These are phyloP conservation scores for Fusarium sulawesiense DNA, from an alignment of 2,329 filamentous ascomycete species.

Conservation along the genomic window DNA sequence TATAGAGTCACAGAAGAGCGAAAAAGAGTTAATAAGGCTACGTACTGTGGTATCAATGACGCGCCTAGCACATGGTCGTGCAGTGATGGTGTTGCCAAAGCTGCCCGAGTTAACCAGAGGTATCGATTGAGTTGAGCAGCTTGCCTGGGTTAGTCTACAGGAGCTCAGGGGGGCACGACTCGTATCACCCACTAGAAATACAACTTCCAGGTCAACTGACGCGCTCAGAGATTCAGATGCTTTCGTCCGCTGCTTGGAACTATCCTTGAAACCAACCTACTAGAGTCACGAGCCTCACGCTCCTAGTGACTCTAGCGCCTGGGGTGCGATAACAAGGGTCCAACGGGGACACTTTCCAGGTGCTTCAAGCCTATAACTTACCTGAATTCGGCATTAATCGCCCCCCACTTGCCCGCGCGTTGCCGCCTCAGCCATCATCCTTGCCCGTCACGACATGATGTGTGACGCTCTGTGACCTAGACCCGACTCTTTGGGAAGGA, in stretches of 20 bases:
- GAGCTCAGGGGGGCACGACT: constrained; percentile 21
- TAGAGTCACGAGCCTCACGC: constrained; percentile 40
- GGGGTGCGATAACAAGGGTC: constrained; percentile 21
- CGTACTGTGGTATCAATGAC: constrained; percentile 29
- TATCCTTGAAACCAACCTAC: constrained; percentile 26
- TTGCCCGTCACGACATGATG: constrained; percentile 29
- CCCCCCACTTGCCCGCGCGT: constrained; percentile 29
- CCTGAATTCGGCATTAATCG: constrained; percentile 5
- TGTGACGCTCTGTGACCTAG: constrained; percentile 41
- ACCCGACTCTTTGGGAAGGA: constrained; percentile 43
- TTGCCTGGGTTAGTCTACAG: neutral
- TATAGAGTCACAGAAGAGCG: neutral
- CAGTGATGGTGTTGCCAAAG: constrained; percentile 29
- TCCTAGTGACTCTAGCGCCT: constrained; percentile 35
- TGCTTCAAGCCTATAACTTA: constrained; percentile 16
- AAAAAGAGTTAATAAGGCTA: neutral
- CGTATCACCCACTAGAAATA: constrained; percentile 32
- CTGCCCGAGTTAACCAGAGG: constrained; percentile 5
- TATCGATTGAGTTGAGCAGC: constrained; percentile 35
- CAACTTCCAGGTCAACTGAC: constrained; percentile 44
- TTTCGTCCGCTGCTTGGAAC: constrained; percentile 23
- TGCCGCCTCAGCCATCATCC: constrained; percentile 45
- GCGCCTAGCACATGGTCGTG: constrained; percentile 22
- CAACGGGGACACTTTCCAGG: constrained; percentile 20
- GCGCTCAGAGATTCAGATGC: constrained; percentile 23